Percentiles rank a stretch among this genome's conserved stretches.
phyloP scores from a whole-genome alignment of 2,329 filamentous ascomycete species.

The Alternaria dauci region DNA sequence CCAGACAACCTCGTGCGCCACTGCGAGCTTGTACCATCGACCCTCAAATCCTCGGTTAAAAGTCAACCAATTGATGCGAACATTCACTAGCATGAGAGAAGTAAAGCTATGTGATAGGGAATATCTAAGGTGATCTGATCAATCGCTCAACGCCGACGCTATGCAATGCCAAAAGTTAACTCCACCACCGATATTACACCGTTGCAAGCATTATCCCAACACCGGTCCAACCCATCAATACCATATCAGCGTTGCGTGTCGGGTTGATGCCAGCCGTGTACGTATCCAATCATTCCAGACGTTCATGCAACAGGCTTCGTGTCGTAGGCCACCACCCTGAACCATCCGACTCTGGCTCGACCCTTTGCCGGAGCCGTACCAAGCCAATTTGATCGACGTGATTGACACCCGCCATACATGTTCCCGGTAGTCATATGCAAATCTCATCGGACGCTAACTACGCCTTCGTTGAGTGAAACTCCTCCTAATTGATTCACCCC shows the following conservation, averaged over 20 bases:
- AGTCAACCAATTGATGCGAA: neutral
- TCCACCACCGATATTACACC: conserved; percentile 11
- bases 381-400: conserved; percentile 19
- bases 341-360: conserved; percentile 27
- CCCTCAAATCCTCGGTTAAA: neutral
- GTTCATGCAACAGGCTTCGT: conserved; percentile 44
- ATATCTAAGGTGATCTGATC: conserved; percentile 5
- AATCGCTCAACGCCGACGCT: conserved; percentile 42
- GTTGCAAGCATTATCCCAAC: conserved; percentile 12
- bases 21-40: neutral
- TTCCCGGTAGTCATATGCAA: conserved; percentile 7
- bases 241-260: conserved; percentile 12
- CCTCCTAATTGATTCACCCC: conserved; percentile 90
- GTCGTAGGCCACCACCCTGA: conserved; percentile 21
- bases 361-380: conserved; percentile 32
- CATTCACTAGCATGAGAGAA: neutral
- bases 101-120: conserved; percentile 7
- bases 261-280: conserved; percentile 24
- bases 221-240: conserved; percentile 11
- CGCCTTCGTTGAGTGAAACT: conserved; percentile 76
- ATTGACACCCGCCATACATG: conserved; percentile 13
- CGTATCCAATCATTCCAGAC: conserved; percentile 37
- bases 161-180: conserved; percentile 32
- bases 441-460: conserved; percentile 17
- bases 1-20: neutral